Percentiles rank a stretch among this genome's conserved stretches.
phyloP scores from a whole-genome alignment of 495 filamentous ascomycete genomes.

The Lasiosphaeria hispida region DNA sequence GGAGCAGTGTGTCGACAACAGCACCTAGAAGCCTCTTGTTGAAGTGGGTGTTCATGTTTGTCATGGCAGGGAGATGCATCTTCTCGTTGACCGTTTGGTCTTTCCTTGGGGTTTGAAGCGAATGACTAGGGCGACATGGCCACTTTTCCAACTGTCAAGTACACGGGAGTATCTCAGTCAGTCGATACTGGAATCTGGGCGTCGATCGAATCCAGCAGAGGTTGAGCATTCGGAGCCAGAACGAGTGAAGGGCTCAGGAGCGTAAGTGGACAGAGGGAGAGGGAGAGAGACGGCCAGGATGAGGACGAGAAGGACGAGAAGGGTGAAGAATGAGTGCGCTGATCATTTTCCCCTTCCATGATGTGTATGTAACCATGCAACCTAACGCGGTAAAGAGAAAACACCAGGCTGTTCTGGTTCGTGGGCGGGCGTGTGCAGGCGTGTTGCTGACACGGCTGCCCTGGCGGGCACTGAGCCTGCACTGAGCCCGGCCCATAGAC shows the following conservation, averaged over 20 bases:
- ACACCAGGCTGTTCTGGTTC: neutral
- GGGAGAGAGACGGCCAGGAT: neutral
- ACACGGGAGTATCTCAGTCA: neutral
- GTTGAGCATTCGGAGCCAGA: neutral
- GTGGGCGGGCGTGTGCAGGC: neutral
- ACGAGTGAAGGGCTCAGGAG: constrained; percentile 8
- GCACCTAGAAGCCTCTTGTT: no score
- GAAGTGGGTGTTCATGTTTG: no score
- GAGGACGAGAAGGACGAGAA: neutral
- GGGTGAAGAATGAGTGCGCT: neutral
- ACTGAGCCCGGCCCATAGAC: no score
- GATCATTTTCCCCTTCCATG: constrained; percentile 11
- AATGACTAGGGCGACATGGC: constrained; percentile 7
- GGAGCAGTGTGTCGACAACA: neutral
- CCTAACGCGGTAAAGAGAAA: neutral
- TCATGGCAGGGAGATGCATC: neutral
- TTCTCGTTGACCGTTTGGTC: neutral
- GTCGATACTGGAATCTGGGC: no score
- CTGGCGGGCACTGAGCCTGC: neutral
- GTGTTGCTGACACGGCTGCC: constrained; percentile 8
- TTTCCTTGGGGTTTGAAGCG: neutral
- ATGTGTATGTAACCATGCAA: neutral
- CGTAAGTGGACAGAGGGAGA: neutral
- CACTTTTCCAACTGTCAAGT: neutral
- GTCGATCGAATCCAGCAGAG: no score